A percentile compares a stretch with the other conserved stretches of the same genome.
phyloP scores from a whole-genome alignment of 2,329 filamentous ascomycete species.

The Beauveria pseudobassiana region DNA sequence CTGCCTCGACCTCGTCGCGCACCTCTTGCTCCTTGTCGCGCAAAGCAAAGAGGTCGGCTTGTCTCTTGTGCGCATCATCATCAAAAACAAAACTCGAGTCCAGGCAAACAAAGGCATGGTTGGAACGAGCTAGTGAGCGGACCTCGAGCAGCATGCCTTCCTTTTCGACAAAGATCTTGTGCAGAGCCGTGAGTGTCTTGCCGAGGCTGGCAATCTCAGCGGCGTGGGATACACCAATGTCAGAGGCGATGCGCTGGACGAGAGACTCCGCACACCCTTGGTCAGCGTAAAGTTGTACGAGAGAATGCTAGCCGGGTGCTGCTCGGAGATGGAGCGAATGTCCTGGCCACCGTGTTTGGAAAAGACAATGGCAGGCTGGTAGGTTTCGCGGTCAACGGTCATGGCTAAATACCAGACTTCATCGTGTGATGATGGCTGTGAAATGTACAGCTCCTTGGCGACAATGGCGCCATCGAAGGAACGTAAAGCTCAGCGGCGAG shows the following conservation, averaged over 20 bases:
- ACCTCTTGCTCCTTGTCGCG: slow-evolving; percentile 28
- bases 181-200: slow-evolving; percentile 18
- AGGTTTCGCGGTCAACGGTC: slow-evolving; percentile 35
- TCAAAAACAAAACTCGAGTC: slow-evolving; percentile 40
- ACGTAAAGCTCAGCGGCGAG: slow-evolving; percentile 18
- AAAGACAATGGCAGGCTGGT: slow-evolving; percentile 29
- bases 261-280: slow-evolving; percentile 20
- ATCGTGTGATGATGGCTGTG: slow-evolving; percentile 22
- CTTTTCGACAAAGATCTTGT: slow-evolving; percentile 33
- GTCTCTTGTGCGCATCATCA: slow-evolving; percentile 36
- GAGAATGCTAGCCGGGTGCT: background rate
- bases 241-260: slow-evolving; percentile 12
- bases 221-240: background rate
- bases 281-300: slow-evolving; percentile 21
- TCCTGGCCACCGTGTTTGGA: slow-evolving; percentile 19
- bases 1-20: slow-evolving; percentile 30
- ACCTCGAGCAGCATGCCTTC: slow-evolving; percentile 41
- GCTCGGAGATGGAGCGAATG: slow-evolving; percentile 16
- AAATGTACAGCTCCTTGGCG: slow-evolving; percentile 29
- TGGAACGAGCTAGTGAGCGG: slow-evolving; percentile 26
- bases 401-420: slow-evolving; percentile 34
- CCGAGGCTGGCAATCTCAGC: slow-evolving; percentile 14
- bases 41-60: slow-evolving; percentile 30
- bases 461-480: slow-evolving; percentile 2
- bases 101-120: slow-evolving; percentile 24